Evolutionary conservation across 805 yeast species (phyloP), one percentile per base, ranked within the genome.

Genomic region (Ogataea wickerhamii): DNA sequence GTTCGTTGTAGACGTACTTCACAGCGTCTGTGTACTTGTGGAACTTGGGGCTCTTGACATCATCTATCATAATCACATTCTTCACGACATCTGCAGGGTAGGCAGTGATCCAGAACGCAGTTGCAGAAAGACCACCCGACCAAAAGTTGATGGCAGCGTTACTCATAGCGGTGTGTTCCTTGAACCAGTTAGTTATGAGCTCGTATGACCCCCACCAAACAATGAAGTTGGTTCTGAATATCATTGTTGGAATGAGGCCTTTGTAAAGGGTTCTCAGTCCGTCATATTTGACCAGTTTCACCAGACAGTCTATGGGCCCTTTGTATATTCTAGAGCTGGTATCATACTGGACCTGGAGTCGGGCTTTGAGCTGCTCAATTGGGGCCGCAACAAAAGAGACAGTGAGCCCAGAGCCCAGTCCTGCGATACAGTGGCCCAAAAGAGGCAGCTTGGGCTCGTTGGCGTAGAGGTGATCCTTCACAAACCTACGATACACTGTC

Each of bases 131-230:
- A 0, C 96, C 96, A 20, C 96, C 96, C 7, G 89, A 76, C 95
- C 95, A 87, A 64, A 87, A 87, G 59, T 87, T 87, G 41, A 87
- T 71, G 0, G 87, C 68, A 2, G 93, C 77, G 28, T 74, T 74
- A 34, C 82, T 75, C 70, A 87, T 48, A 27, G 64, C 61, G 1
- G 95, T 87, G 50, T 85, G 68, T 5, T 69, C 66, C 47, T 74
- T 71, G 61, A 87, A 79, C 70, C 73, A 80, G 38, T 73, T 68
- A 6, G 94, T 85, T 58, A 87, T 72, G 6, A 87, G 40, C 55
- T 87, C 95, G 57, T 88, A 88, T 0, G 94, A 79, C 2, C 95
- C 95, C 97, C 97, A 88, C 91, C 94, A 87, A 41, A 86, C 84
- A 24, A 85, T 71, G 58, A 87, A 88, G 61, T 85, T 85, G 1